Base-by-base conservation (phyloP, 805 yeast genomes). In the Candida peoriensis region DNA sequence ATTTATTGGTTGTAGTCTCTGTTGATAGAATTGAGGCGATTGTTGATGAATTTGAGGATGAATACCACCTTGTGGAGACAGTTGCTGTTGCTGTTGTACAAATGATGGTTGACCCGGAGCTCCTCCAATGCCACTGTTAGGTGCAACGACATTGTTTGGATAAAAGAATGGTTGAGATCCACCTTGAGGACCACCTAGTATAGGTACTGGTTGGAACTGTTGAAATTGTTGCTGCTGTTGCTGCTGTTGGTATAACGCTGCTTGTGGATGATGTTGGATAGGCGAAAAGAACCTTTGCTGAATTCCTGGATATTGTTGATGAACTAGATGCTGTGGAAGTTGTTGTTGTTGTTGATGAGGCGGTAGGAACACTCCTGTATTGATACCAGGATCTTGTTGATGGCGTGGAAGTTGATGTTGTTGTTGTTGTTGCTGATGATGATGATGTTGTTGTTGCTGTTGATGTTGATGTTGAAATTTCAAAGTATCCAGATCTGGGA, bases 401-500 rank as follows among this genome's bases (percentile, higher is more conserved):
- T 32, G 36, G 16, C 30, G 18, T 19, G 19, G 28, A n/a, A n/a
- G n/a, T n/a, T n/a, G n/a, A n/a, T n/a, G 40, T 13, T 24, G 26
- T 30, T 29, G 36, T 31, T 33, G 39, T n/a, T 28, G 28, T 20
- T 20, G 28, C 17, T 19, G 20, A 14, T 20, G 30, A 16, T 23
- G 31, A 4, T 21, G 5, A 17, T 21, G 36, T n/a, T 15, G 28
- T 28, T 24, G 36, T n/a, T 23, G 22, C 14, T 8, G 24, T 27
- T 28, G 38, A 13, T 21, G 27, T 23, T 8, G 36, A 13, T 24
- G 34, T 30, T 24, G 32, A 20, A 13, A n/a, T 32, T 39, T 44
- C 6, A 37, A 5, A 12, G 35, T 27, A 8, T 45, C 43, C 8
- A 37, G 24, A 36, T 65, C 65, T 3, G 78, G 72, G 58, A 78